These are phyloP conservation scores for Jasminum sambac DNA, from an alignment of 257 asterid species.

Conservation along the genomic window DNA sequence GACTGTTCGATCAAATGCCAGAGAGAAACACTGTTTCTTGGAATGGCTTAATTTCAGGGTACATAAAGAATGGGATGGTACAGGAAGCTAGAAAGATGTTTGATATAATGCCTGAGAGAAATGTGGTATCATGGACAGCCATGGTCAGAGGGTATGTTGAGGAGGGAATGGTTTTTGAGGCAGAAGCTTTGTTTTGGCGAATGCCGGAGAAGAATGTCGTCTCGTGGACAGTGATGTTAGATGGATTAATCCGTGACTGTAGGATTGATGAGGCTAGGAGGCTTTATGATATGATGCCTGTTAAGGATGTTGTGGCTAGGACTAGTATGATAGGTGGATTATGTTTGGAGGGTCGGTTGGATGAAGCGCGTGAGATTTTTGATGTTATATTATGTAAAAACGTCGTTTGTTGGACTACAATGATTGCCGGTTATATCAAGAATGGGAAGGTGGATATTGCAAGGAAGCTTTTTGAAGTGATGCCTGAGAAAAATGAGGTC, in stretches of 20 bases:
- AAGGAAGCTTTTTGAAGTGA: no score
- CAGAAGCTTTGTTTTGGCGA: constrained; percentile 55
- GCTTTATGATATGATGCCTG: constrained; percentile 30
- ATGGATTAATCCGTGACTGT: constrained; percentile 57
- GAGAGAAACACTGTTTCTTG: constrained; percentile 69
- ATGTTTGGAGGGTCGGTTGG: no score
- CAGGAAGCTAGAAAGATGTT: constrained; percentile 57
- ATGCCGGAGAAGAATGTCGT: constrained; percentile 77
- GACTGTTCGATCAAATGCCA: constrained; percentile 62
- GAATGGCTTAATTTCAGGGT: constrained; percentile 77
- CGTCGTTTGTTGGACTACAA: no score
- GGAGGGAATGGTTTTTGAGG: constrained; percentile 53
- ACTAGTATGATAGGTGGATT: no score
- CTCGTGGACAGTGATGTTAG: constrained; percentile 78
- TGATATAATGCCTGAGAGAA: constrained; percentile 61
- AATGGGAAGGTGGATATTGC: no score
- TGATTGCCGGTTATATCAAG: no score
- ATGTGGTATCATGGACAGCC: constrained; percentile 69
- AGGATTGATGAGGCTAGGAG: constrained; percentile 55
- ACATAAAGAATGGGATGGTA: constrained; percentile 57
- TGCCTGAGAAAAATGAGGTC: no score
- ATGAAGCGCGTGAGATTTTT: constrained; percentile 67
- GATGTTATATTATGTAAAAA: constrained; percentile 31
- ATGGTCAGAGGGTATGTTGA: constrained; percentile 68
- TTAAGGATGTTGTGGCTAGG: no score